A percentile compares a stretch with the other conserved stretches of the same genome.
Conservation (phyloP, 257 asterid species). For the Primulina eburnea region DNA sequence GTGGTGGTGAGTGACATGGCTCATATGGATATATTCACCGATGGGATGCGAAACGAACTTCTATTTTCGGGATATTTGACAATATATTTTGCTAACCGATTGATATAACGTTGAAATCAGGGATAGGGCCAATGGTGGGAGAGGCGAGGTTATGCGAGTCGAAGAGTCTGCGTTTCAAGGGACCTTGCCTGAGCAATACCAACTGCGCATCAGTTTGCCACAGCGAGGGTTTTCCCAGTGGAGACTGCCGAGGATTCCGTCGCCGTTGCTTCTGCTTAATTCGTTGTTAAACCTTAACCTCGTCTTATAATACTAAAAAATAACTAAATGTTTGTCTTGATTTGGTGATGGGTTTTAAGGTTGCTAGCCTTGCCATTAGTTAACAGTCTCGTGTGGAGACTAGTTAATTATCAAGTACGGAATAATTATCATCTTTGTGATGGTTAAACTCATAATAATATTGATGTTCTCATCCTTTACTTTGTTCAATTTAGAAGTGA, state of each 20-base stretch:
- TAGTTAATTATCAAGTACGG: background rate
- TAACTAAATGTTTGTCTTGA: too few relatives aligned
- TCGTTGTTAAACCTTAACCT: constrained; percentile 29
- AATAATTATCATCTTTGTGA: background rate
- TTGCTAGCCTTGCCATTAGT: background rate
- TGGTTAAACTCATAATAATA: background rate
- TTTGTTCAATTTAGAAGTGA: too few relatives aligned
- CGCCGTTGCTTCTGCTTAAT: constrained; percentile 51
- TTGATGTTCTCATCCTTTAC: too few relatives aligned
- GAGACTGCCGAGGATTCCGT: constrained; percentile 45
- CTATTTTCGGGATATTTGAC: too few relatives aligned
- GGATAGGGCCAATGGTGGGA: constrained; percentile 37
- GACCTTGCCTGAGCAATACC: constrained; percentile 33
- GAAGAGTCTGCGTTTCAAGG: constrained; percentile 37
- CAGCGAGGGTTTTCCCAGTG: constrained; percentile 44
- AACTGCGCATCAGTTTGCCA: constrained; percentile 49
- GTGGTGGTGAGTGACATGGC: too few relatives aligned
- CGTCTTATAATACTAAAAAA: too few relatives aligned
- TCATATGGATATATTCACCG: too few relatives aligned
- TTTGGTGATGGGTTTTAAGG: too few relatives aligned
- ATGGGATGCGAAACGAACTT: too few relatives aligned
- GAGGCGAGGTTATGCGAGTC: constrained; percentile 50
- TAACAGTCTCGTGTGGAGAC: background rate
- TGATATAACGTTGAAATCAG: background rate
- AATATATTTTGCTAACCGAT: too few relatives aligned